Evolutionary conservation across 129 eudicot genomes (phyloP).

Genomic region (Heracleum sosnowskyi): DNA sequence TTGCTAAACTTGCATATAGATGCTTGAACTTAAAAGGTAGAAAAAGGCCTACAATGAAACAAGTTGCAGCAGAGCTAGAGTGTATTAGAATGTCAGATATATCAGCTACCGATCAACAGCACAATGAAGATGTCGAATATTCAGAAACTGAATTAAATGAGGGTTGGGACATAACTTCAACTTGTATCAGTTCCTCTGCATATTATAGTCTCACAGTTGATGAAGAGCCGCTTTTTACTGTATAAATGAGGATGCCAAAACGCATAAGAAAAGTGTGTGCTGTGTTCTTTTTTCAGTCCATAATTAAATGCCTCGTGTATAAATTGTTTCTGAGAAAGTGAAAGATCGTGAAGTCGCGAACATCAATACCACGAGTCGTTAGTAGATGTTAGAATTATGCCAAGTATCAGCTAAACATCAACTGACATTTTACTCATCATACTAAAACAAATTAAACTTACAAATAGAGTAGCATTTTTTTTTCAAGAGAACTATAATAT

Average conservation of each 20-base stretch:
- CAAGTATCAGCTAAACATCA: too few species aligned
- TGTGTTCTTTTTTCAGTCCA: too few species aligned
- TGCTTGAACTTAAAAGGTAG: neutral
- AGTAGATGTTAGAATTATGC: too few species aligned
- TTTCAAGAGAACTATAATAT: too few species aligned
- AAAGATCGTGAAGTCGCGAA: too few species aligned
- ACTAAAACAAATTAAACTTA: too few species aligned
- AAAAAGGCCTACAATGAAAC: neutral
- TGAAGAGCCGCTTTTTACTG: neutral
- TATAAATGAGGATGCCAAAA: neutral
- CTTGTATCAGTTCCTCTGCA: neutral
- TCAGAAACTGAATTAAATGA: neutral
- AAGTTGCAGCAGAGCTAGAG: neutral
- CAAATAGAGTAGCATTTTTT: too few species aligned
- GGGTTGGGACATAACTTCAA: neutral
- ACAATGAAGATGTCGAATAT: neutral
- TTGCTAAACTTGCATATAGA: neutral
- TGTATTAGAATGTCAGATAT: neutral
- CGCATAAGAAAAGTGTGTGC: neutral
- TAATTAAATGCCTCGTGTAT: too few species aligned
- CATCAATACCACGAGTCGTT: too few species aligned
- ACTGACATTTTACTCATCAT: too few species aligned
- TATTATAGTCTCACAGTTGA: neutral
- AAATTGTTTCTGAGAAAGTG: too few species aligned
- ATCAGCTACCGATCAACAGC: neutral